These are phyloP conservation scores for Globisporangium viniferum DNA, from an alignment of 352 stramenopile species.

Conservation along the genomic window DNA sequence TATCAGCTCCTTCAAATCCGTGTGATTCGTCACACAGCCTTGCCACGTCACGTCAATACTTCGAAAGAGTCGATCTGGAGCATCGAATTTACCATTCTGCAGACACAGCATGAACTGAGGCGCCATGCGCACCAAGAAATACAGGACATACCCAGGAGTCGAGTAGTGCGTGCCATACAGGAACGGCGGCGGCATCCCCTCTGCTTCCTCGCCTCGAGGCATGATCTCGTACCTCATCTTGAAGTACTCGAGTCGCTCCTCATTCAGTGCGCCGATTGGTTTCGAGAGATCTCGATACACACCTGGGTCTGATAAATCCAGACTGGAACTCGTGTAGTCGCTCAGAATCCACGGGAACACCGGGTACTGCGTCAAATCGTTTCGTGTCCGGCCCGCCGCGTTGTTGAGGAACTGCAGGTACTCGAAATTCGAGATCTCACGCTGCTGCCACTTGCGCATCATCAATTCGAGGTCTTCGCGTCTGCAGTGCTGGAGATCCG, in stretches of 20 bases:
- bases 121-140: slow-evolving; percentile 97
- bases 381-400: slow-evolving; percentile 78
- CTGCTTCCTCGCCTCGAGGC: slow-evolving; percentile 74
- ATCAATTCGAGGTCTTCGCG: slow-evolving; percentile 59
- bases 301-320: slow-evolving; percentile 82
- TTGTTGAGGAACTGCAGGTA: slow-evolving; percentile 91
- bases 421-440: slow-evolving; percentile 94
- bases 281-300: slow-evolving; percentile 95
- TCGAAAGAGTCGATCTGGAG: slow-evolving; percentile 96
- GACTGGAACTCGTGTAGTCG: slow-evolving; percentile 81
- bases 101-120: slow-evolving; percentile 95
- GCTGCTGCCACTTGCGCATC: slow-evolving; percentile 78
- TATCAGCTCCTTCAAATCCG: slow-evolving; percentile 99
- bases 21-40: slow-evolving; percentile 76
- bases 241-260: slow-evolving; percentile 87
- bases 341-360: slow-evolving; percentile 96
- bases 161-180: slow-evolving; percentile 96
- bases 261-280: slow-evolving; percentile 92
- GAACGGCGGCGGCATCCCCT: slow-evolving; percentile 89
- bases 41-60: slow-evolving; percentile 93
- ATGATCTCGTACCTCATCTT: slow-evolving; percentile 88
- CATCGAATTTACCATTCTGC: slow-evolving; percentile 98
- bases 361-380: slow-evolving; percentile 94
- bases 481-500: slow-evolving; percentile 58
- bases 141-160: slow-evolving; percentile 95